Percentiles rank a stretch among this genome's conserved stretches.
phyloP scores from a whole-genome alignment of 2,329 filamentous ascomycete species.

The Phaeophleospora eucalypticola region DNA sequence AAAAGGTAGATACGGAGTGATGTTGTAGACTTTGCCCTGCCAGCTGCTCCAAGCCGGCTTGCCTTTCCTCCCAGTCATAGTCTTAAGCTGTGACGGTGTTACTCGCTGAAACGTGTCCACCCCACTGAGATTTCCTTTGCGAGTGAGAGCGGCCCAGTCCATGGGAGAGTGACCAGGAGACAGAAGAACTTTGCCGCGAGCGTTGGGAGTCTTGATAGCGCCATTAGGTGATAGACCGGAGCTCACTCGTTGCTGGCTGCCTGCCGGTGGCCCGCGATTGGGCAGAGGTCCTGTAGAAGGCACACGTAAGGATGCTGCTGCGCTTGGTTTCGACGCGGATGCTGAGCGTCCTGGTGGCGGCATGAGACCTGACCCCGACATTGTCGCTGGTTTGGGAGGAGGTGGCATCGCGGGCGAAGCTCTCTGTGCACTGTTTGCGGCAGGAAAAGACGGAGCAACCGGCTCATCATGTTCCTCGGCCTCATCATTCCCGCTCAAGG shows the following conservation, averaged over 20 bases:
- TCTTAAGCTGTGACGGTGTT: slow-evolving; percentile 73
- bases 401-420: slow-evolving; percentile 33
- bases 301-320: slow-evolving; percentile 39
- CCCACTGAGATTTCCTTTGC: slow-evolving; percentile 49
- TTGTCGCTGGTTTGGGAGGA: slow-evolving; percentile 30
- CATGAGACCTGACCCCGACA: slow-evolving; percentile 23
- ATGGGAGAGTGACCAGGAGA: slow-evolving; percentile 90
- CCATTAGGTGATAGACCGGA: slow-evolving; percentile 30
- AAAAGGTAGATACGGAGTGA: slow-evolving; percentile 82
- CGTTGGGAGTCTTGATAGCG: slow-evolving; percentile 37
- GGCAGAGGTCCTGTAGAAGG: slow-evolving; percentile 48
- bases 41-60: slow-evolving; percentile 84
- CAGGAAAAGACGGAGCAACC: slow-evolving; percentile 41
- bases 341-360: slow-evolving; percentile 24
- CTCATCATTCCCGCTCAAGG: slow-evolving; percentile 28
- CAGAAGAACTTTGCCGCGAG: slow-evolving; percentile 66
- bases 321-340: slow-evolving; percentile 20
- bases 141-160: slow-evolving; percentile 85
- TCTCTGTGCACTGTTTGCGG: slow-evolving; percentile 45
- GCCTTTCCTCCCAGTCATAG: slow-evolving; percentile 76
- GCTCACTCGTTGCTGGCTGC: slow-evolving; percentile 39
- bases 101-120: slow-evolving; percentile 62
- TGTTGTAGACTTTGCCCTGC: slow-evolving; percentile 88
- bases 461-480: slow-evolving; percentile 30
- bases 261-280: slow-evolving; percentile 39